Percentiles rank a stretch among this genome's conserved stretches.
Conservation (phyloP, 345 rosid species). For the Ricinus communis region DNA sequence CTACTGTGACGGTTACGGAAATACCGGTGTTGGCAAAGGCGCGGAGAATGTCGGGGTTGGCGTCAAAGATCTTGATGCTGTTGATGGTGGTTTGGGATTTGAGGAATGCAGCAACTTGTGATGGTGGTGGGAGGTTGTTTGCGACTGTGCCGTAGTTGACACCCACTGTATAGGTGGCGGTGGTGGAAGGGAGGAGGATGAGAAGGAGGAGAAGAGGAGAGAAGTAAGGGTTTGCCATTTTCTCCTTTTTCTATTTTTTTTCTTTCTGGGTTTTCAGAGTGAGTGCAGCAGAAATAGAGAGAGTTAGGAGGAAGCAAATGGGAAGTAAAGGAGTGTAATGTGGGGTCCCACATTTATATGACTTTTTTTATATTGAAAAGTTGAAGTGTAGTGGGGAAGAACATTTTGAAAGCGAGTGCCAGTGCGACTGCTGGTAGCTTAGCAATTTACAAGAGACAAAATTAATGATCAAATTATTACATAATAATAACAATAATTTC, state of each 20-base stretch:
- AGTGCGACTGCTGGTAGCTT: too few relatives aligned
- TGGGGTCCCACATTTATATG: background rate
- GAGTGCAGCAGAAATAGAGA: background rate
- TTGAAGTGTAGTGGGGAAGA: too few relatives aligned
- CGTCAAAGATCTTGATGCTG: slow-evolving; percentile 72
- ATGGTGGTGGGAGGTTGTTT: slow-evolving; percentile 74
- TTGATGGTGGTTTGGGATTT: slow-evolving; percentile 63
- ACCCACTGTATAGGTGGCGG: slow-evolving; percentile 53
- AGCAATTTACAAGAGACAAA: background rate
- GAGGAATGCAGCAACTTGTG: slow-evolving; percentile 66
- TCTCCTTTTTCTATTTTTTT: too few relatives aligned
- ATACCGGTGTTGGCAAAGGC: slow-evolving; percentile 71
- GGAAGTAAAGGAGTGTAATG: background rate
- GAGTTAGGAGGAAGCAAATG: background rate
- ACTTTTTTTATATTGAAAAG: background rate
- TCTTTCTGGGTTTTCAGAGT: background rate
- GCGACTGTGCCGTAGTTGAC: slow-evolving; percentile 86
- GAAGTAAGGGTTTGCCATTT: slow-evolving; percentile 21
- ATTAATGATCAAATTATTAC: too few relatives aligned
- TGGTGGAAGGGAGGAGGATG: slow-evolving; percentile 13
- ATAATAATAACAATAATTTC: too few relatives aligned
- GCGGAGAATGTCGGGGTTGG: slow-evolving; percentile 64
- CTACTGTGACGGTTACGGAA: slow-evolving; percentile 63
- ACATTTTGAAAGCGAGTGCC: too few relatives aligned
- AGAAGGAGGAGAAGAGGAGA: slow-evolving; percentile 24